Evolutionary conservation across 2,329 filamentous ascomycete species (phyloP).

Genomic region (Lecanicillium sp.): DNA sequence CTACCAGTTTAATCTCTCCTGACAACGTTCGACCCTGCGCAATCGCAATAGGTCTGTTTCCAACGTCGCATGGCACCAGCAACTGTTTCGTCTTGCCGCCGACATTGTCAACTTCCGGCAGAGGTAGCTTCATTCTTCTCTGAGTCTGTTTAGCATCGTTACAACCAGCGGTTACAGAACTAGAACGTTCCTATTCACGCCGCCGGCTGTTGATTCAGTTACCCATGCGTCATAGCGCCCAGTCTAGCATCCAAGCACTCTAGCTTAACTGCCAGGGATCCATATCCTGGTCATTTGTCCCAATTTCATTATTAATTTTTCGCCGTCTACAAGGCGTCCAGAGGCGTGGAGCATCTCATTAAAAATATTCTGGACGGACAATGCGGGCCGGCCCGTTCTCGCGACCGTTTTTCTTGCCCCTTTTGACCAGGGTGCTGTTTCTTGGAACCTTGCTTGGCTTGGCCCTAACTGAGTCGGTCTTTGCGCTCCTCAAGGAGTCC

Average conservation of each 20-base stretch:
- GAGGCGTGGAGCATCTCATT: not conserved
- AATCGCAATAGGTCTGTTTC: too few relatives aligned
- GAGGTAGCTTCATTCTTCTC: too few relatives aligned
- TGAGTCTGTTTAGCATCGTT: too few relatives aligned
- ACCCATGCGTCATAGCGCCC: not conserved
- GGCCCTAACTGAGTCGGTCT: not conserved
- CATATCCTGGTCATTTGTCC: not conserved
- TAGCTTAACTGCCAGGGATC: not conserved
- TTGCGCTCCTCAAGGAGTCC: too few relatives aligned
- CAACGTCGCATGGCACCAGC: too few relatives aligned
- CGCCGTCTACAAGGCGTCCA: too few relatives aligned
- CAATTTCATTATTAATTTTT: not conserved
- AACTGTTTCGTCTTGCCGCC: too few relatives aligned
- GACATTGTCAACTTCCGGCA: too few relatives aligned
- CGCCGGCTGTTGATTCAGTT: not conserved
- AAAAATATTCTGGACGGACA: not conserved
- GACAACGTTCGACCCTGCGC: too few relatives aligned
- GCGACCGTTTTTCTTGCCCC: conserved; percentile 1
- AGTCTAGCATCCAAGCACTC: not conserved
- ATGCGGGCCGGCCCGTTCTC: conserved; percentile 4
- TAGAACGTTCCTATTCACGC: not conserved
- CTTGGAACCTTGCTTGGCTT: not conserved
- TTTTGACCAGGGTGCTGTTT: not conserved
- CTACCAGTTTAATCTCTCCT: too few relatives aligned
- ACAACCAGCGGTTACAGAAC: too few relatives aligned